phyloP scores from a whole-genome alignment of 352 stramenopile genomes.

The Pythium apleroticum region DNA sequence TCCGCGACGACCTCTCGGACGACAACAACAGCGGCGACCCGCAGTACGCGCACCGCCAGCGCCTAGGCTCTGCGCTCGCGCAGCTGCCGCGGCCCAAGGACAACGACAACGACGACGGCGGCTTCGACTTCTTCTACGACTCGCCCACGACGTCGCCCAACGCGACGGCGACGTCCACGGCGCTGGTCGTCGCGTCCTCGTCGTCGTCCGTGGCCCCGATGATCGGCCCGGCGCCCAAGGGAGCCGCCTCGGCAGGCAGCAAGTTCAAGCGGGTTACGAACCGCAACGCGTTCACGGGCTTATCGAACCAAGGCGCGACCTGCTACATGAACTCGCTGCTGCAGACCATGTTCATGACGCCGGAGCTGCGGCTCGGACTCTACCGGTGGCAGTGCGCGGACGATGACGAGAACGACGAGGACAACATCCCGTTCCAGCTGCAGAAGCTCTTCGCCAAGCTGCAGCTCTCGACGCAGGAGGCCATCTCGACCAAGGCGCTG shows the following conservation, averaged over 20 bases:
- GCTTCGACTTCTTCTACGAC: slow-evolving; percentile 58
- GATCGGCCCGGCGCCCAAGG: slow-evolving; percentile 18
- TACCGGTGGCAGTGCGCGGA: slow-evolving; percentile 66
- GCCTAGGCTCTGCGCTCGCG: slow-evolving; percentile 21
- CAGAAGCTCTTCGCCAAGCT: slow-evolving; percentile 92
- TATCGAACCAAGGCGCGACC: slow-evolving; percentile 91
- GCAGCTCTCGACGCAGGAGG: slow-evolving; percentile 69
- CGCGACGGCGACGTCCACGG: slow-evolving; percentile 16
- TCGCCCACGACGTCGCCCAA: slow-evolving; percentile 29
- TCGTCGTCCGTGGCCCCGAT: slow-evolving; percentile 18
- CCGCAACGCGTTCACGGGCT: slow-evolving; percentile 64
- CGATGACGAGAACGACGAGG: slow-evolving; percentile 58
- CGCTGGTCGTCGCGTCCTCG: slow-evolving; percentile 26
- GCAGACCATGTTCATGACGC: slow-evolving; percentile 92
- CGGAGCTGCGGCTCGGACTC: slow-evolving; percentile 81
- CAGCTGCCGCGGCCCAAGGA: slow-evolving; percentile 23
- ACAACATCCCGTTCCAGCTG: slow-evolving; percentile 88
- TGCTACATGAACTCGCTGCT: slow-evolving; percentile 95
- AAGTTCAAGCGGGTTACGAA: slow-evolving; percentile 4
- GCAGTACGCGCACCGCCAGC: slow-evolving; percentile 21
- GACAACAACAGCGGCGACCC: neutral
- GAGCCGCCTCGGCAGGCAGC: slow-evolving; percentile 8
- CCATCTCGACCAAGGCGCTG: slow-evolving; percentile 81
- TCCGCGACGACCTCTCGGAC: slow-evolving; percentile 23
- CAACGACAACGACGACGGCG: slow-evolving; percentile 23